Base-by-base conservation (phyloP, 2,329 filamentous ascomycete species). In the Calcarisporium arbuscula region DNA sequence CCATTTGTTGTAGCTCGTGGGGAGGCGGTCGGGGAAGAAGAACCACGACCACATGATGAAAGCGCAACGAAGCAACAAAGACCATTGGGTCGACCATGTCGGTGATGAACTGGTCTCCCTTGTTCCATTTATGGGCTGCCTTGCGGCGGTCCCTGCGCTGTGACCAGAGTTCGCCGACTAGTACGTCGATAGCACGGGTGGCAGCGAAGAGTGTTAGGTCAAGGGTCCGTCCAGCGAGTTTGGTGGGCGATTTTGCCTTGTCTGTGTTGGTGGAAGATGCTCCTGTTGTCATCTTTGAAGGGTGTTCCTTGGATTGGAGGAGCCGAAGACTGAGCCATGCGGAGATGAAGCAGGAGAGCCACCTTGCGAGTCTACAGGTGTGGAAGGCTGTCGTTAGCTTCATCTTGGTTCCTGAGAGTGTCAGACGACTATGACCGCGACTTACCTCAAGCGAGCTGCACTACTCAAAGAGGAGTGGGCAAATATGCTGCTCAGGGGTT, bases 41-140 rank as follows among this genome's bases (percentile, higher is more conserved):
- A 94, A 81, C 84, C 85, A 94, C 14, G 85, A 74, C 82, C 85
- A 90, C 87, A 94, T 94, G 46, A 94, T 80, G 23, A 85, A 62
- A 16, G 80, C 82, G n/a, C 25, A 75, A 79, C 15, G 84, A 88
- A 21, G 71, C 57, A 28, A 82, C 77, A 56, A 94, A 94, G 14
- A 89, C 61, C 6, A 73, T 60, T 5, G 84, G 74, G 51, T 90
- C 82, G n/a, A 76, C 48, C 26, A 60, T 46, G 6, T 43, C 50
- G 21, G 62, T 61, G 17, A 64, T 40, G 25, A 57, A 39, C 30
- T 57, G 43, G 35, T 63, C 57, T 12, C 40, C 28, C 57, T 59
- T 26, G 41, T 66, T 67, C 70, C 72, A 74, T 40, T 55, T 63
- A 14, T 58, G 56, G 9, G 56, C 50, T 26, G 66, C 62, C 42